Evolutionary conservation across 1,139 yeast genomes (phyloP), one percentile per base, ranked within the genome.

Genomic region (Entelexis paramagnoliae): DNA sequence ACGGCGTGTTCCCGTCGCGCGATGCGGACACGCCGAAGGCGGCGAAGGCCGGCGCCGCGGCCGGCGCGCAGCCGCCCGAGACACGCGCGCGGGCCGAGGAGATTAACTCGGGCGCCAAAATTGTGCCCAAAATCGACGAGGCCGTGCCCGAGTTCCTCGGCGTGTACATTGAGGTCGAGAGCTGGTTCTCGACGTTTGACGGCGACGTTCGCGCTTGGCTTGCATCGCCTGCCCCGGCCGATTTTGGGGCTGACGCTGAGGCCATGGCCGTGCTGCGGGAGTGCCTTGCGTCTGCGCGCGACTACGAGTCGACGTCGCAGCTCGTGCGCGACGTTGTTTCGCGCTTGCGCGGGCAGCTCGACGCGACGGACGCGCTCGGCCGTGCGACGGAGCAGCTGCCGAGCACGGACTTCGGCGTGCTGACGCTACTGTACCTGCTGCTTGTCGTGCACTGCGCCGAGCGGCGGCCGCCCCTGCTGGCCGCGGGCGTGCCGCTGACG

Each of bases 61-160:
- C 13, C n/a, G 17, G 29, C 20, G 14, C 46, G 9, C 28, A 16
- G 35, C 36, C 11, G 36, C 43, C 43, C n/a, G 40, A 44, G 8
- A 46, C 41, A 30, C 52, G 62, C 4, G 58, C 62, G 9, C 54
- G 62, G 3, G 57, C 62, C n/a, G 59, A 57, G 33, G 62, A 59
- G 47, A 42, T 59, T 19, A 50, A 54, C 40, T 42, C 60, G 19
- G 50, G 56, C 7, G 45, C 55, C 10, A 50, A 52, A 22, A 46
- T 55, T 1, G 53, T 58, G 2, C 62, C 62, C 9, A 49, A 46
- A 16, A 53, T 59, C 17, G 55, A 52, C 34, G 46, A 46, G n/a
- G 11, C 40, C 11, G 45, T 38, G n/a, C 46, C 44, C 14, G 61
- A 58, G 19, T 54, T 53, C 44, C 50, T 55, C 33, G 55, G 55